Evolutionary conservation across 2,329 filamentous ascomycete genomes (phyloP).

Genomic region (Paracoccidioides lutzii): DNA sequence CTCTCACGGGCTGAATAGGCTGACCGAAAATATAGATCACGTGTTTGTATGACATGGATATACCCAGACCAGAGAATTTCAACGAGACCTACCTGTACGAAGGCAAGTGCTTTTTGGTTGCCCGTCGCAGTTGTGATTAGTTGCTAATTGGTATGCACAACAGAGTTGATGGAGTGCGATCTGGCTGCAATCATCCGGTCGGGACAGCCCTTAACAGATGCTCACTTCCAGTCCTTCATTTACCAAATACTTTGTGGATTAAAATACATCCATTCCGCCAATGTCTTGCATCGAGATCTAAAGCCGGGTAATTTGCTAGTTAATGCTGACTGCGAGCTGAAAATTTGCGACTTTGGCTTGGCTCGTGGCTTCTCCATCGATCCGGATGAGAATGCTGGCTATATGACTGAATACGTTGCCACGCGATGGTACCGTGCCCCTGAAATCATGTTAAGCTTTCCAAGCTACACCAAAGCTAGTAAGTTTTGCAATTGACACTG

Average conservation of each 20-base stretch:
- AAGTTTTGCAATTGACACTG: constrained; percentile 35
- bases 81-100: constrained; percentile 99
- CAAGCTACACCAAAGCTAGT: constrained; percentile 99
- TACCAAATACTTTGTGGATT: constrained; percentile 98
- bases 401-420: constrained; percentile 99
- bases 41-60: constrained; percentile 98
- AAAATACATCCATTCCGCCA: constrained; percentile 98
- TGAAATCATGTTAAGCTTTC: constrained; percentile 99
- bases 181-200: constrained; percentile 95
- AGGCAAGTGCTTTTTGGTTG: constrained; percentile 44
- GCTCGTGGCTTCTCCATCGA: constrained; percentile 94
- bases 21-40: constrained; percentile 59
- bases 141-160: constrained; percentile 13
- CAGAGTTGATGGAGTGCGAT: constrained; percentile 98
- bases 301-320: constrained; percentile 96
- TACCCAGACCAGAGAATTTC: constrained; percentile 91
- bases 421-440: constrained; percentile 98
- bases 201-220: constrained; percentile 91
- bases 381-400: constrained; percentile 94
- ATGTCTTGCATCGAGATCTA: constrained; percentile 89
- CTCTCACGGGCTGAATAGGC: constrained; percentile 11
- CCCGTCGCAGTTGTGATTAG: not conserved
- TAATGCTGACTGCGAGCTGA: constrained; percentile 97
- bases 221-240: constrained; percentile 99
- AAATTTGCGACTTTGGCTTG: constrained; percentile 97